A percentile compares a stretch with the other conserved stretches of the same genome.
phyloP scores from a whole-genome alignment of 495 filamentous ascomycete genomes.

The Oidiodendron maius region DNA sequence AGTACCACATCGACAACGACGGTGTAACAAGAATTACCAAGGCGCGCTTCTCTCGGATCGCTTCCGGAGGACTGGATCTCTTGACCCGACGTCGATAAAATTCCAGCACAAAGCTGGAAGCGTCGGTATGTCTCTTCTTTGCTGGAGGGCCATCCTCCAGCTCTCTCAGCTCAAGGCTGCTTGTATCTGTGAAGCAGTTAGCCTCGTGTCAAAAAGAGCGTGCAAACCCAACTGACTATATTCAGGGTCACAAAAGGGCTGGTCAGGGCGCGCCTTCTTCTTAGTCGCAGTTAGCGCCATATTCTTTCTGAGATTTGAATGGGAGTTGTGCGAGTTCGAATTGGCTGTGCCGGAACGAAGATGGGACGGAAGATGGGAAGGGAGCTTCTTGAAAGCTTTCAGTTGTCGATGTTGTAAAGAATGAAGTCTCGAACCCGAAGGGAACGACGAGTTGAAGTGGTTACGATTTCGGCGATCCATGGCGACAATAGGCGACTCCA shows the following conservation, averaged over 20 bases:
- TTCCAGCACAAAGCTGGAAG: not conserved
- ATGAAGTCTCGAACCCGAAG: not conserved
- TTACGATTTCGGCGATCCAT: not conserved
- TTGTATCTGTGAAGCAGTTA: too few relatives aligned
- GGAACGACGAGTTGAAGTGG: not conserved
- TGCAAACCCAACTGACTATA: too few relatives aligned
- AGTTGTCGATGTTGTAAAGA: not conserved
- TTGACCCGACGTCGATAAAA: not conserved
- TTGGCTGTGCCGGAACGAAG: not conserved
- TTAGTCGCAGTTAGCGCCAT: too few relatives aligned
- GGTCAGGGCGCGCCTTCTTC: too few relatives aligned
- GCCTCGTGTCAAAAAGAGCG: too few relatives aligned
- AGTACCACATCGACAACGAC: not conserved
- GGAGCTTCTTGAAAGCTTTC: not conserved
- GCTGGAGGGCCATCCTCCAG: not conserved
- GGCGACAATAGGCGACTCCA: not conserved
- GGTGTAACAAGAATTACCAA: not conserved
- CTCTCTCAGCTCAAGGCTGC: too few relatives aligned
- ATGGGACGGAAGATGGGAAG: too few relatives aligned
- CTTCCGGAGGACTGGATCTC: not conserved
- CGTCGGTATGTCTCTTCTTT: not conserved
- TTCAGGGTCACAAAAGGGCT: too few relatives aligned
- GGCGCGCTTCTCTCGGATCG: slow-evolving; percentile 1
- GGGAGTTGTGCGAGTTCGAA: not conserved
- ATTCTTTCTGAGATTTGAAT: not conserved